Evolutionary conservation across 768 basidiomycete genomes (phyloP), one percentile per base, ranked within the genome.

Genomic region (Auriscalpium microsporum): DNA sequence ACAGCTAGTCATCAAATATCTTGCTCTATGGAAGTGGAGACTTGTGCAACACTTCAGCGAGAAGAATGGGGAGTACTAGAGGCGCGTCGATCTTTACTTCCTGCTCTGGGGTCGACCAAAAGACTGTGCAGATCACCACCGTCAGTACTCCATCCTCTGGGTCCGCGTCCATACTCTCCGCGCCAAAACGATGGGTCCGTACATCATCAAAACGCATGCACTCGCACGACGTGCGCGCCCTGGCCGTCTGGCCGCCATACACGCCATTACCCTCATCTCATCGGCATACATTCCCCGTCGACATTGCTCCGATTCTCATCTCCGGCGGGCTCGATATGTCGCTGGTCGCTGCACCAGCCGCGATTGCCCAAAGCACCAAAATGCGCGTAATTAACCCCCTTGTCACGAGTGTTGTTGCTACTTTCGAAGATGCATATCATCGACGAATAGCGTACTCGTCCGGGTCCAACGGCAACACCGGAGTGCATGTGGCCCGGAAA

Each of bases 321-420:
- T 95, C 93, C 0, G 96, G 92, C 23, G 96, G 96, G 10, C 80
- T 95, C 35, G 96, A 99, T 71, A 94, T 94, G 90, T 82, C 84
- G 3, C 77, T 94, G 9, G 80, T 83, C 35, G 71, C 92, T 52
- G 87, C 87, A 3, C 90, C 94, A 7, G 87, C 86, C 1, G 86
- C 87, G 14, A 75, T 86, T 17, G 77, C 88, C 10, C 73, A 78
- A 34, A 79, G 72, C 51, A 78, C 82, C 1, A 65, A 76, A 34
- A 55, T 63, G 19, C 82, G 81, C 54, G 67, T 85, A 11, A 68
- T 73, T 28, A 93, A 93, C 64, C 89, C 88, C 16, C 73, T 91
- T 16, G 72, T 73, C 19, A 86, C 83, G 40, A 84, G 83, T 61
- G 71, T 70, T 7, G 75, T 80, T 40, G 75, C 82, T 17, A 87